phyloP scores from a whole-genome alignment of 2,329 filamentous ascomycete species.

The Aspergillus brunneoviolaceus region DNA sequence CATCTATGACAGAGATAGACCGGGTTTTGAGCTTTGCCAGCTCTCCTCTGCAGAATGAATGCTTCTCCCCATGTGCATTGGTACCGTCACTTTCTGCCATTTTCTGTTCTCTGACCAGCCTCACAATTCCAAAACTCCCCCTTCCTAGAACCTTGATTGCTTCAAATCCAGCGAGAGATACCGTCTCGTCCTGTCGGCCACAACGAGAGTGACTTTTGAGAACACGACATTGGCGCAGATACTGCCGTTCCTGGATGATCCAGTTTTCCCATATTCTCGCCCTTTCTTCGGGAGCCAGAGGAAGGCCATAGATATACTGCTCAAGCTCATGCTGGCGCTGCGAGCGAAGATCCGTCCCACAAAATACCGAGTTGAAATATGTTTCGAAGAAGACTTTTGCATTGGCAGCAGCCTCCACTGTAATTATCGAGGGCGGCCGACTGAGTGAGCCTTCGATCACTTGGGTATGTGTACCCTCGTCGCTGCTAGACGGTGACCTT shows the following conservation, averaged over 20 bases:
- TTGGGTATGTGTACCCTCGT: constrained; percentile 2
- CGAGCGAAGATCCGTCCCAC: constrained; percentile 57
- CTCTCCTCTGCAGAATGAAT: constrained; percentile 7
- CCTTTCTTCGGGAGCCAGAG: constrained; percentile 58
- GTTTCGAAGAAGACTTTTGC: constrained; percentile 86
- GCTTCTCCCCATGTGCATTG: background rate
- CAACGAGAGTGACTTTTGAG: constrained; percentile 62
- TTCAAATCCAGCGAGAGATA: constrained; percentile 69
- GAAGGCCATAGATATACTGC: constrained; percentile 58
- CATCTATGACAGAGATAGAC: constrained; percentile 24
- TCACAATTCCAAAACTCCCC: constrained; percentile 91
- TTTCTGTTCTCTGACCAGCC: constrained; percentile 70
- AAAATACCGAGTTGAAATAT: constrained; percentile 71
- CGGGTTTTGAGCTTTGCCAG: constrained; percentile 17
- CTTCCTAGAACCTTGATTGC: constrained; percentile 80
- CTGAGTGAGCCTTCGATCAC: constrained; percentile 16
- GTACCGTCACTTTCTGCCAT: background rate
- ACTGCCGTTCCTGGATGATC: constrained; percentile 65
- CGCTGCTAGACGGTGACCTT: constrained; percentile 1
- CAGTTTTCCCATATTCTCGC: constrained; percentile 59
- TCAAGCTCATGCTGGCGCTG: constrained; percentile 64
- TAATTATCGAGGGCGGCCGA: constrained; percentile 46
- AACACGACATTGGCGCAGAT: constrained; percentile 70
- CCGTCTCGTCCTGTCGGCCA: constrained; percentile 45
- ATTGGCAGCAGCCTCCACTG: constrained; percentile 74